Conservation (phyloP, 345 rosid species). For the Clausena lansium region DNA sequence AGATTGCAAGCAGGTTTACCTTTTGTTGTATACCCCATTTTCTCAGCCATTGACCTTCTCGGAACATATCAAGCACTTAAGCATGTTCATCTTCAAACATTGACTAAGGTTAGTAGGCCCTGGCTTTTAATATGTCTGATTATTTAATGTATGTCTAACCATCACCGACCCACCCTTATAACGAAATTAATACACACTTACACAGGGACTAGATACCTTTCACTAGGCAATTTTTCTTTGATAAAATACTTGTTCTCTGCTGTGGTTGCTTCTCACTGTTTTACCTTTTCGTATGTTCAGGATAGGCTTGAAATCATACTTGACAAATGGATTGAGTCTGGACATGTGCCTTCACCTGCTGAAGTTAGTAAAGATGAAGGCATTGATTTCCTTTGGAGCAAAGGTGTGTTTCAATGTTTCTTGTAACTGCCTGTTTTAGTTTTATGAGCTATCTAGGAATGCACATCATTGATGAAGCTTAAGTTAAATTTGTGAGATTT, state of each 20-base stretch:
- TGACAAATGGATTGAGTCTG: constrained; percentile 57
- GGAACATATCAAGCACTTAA: constrained; percentile 88
- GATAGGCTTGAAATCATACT: constrained; percentile 79
- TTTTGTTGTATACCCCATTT: constrained; percentile 68
- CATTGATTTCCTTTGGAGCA: constrained; percentile 51
- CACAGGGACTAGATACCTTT: background rate
- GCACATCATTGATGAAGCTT: background rate
- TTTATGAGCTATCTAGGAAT: constrained; percentile 5
- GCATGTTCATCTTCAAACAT: constrained; percentile 78
- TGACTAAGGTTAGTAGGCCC: constrained; percentile 61
- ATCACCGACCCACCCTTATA: background rate
- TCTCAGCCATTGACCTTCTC: constrained; percentile 71
- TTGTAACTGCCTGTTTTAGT: background rate
- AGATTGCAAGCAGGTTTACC: constrained; percentile 73
- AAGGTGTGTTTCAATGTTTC: constrained; percentile 33
- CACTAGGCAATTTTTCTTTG: background rate
- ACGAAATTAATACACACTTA: background rate
- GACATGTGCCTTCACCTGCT: constrained; percentile 67
- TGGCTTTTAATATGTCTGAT: background rate
- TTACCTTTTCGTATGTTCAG: constrained; percentile 37
- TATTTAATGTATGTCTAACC: background rate
- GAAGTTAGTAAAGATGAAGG: constrained; percentile 76
- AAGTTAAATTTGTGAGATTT: constrained; percentile 9
- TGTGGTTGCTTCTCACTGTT: background rate
- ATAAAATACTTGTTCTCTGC: background rate